Evolutionary conservation across 805 yeast genomes (phyloP).

Genomic region (Komagataella phaffii): DNA sequence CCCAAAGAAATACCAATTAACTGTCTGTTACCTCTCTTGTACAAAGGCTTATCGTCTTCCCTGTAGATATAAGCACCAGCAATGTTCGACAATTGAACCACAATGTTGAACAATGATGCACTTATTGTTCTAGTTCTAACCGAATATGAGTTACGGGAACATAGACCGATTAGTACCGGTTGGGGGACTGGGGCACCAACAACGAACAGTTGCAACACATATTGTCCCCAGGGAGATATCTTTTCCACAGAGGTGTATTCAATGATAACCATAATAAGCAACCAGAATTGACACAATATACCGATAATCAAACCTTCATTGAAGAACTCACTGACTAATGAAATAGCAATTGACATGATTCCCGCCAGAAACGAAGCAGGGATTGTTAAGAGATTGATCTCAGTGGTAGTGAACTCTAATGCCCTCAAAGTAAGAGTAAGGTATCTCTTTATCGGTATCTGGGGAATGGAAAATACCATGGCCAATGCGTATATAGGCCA

Average conservation of each 20-base stretch:
- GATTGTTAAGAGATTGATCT: conserved; percentile 32
- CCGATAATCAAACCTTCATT: conserved; percentile 11
- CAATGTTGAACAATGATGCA: conserved; percentile 7
- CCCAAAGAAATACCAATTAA: conserved; percentile 22
- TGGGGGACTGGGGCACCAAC: conserved; percentile 20
- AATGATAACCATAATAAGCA: conserved; percentile 3
- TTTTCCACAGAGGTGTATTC: conserved; percentile 3
- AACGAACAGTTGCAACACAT: conserved; percentile 6
- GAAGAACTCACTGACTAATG: conserved; percentile 19
- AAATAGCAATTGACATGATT: conserved; percentile 15
- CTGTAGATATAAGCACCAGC: conserved; percentile 9
- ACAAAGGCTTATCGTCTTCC: conserved; percentile 6
- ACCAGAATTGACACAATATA: conserved; percentile 7
- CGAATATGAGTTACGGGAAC: conserved; percentile 3
- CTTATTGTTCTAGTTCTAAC: conserved; percentile 7
- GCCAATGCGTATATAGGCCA: conserved; percentile 42
- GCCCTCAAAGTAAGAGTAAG: conserved; percentile 31
- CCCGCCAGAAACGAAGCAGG: conserved; percentile 25
- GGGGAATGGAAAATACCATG: conserved; percentile 25
- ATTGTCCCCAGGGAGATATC: conserved; percentile 1
- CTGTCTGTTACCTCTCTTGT: conserved; percentile 29
- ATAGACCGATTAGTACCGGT: too few species aligned
- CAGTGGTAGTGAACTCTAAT: conserved; percentile 35
- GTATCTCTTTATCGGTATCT: conserved; percentile 25
- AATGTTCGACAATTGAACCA: conserved; percentile 9